Evolutionary conservation across 257 asterid species (phyloP), one percentile per base, ranked within the genome.

Genomic region (Ligustrum vulgare): DNA sequence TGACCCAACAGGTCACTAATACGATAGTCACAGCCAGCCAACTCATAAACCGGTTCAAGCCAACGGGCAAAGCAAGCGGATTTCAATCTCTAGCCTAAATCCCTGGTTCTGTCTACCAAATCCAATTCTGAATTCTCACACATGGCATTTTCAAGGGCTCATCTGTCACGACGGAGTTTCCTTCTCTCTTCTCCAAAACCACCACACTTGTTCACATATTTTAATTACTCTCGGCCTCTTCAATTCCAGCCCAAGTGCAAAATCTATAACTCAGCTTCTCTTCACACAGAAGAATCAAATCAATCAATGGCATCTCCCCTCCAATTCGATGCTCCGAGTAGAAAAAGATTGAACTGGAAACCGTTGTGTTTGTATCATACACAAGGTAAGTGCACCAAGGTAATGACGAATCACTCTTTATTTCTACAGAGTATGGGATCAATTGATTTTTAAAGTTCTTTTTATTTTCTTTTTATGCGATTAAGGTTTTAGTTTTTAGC

Each of bases 341-440:
- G 73, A 71, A 71, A 54, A 80, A 77, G 54, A 25, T 82, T 84
- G 8, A 77, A 77, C 3, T 94, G 99, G 99, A 95, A 86, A 76
- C 99, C 99, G 9, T 80, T 84, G 80, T 95, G 99, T 79, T 83
- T 95, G 80, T 95, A 91, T 70, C 82, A 84, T 84, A 84, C 96
- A 31, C 99, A 93, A 76, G 94, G 86, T 37, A 89, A 79, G 85
- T 95, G 99, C 87, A 90, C 94, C 51, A 93, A 77, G 99, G 99
- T 92, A 88, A 79, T 47, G 56, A 0, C 3, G 33, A 20, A 12
- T 32, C 16, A n/a, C 15, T 15, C 11, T 32, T 10, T 43, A 31
- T 23, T 32, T 45, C 76, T 2, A 58, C 64, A 10, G 51, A 74
- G 16, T 73, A 8, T 10, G 65, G 41, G 28, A n/a, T n/a, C 33